phyloP scores from a whole-genome alignment of 192 early-diverging fungal species.

The Coemansia sp. region DNA sequence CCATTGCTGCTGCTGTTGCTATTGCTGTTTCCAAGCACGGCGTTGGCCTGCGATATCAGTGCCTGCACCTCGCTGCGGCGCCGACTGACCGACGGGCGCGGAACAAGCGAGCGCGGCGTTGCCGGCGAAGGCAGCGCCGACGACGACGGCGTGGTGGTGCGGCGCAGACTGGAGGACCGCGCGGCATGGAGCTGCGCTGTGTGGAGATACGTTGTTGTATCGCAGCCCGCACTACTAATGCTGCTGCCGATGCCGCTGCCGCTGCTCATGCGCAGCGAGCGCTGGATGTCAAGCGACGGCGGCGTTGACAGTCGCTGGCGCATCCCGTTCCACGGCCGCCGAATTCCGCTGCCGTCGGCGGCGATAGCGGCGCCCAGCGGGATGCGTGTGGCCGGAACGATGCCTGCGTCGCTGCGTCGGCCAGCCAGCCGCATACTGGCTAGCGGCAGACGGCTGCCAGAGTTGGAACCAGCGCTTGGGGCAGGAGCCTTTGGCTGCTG shows the following conservation, averaged over 20 bases:
- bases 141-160: not conserved
- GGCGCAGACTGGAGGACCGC: not conserved
- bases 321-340: conserved; percentile 4
- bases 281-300: conserved; percentile 2
- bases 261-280: not conserved
- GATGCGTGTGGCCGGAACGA: not conserved
- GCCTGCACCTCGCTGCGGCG: conserved; percentile 46
- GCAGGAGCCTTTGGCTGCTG: not conserved
- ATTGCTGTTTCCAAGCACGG: conserved; percentile 27
- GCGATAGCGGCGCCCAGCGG: not conserved
- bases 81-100: conserved; percentile 10
- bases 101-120: conserved; percentile 6
- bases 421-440: not conserved
- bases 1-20: too few relatives aligned
- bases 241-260: too few relatives aligned
- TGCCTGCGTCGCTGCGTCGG: conserved; percentile 24
- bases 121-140: conserved; percentile 14
- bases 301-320: conserved; percentile 11
- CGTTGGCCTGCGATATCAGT: conserved; percentile 48
- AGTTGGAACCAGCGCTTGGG: not conserved
- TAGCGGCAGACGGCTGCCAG: too few relatives aligned
- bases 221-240: too few relatives aligned
- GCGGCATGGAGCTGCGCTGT: too few relatives aligned
- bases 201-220: too few relatives aligned
- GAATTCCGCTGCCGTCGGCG: not conserved